Evolutionary conservation across 1,284 basidiomycete genomes (phyloP), one percentile per base, ranked within the genome.

Genomic region (Malassezia slooffiae): DNA sequence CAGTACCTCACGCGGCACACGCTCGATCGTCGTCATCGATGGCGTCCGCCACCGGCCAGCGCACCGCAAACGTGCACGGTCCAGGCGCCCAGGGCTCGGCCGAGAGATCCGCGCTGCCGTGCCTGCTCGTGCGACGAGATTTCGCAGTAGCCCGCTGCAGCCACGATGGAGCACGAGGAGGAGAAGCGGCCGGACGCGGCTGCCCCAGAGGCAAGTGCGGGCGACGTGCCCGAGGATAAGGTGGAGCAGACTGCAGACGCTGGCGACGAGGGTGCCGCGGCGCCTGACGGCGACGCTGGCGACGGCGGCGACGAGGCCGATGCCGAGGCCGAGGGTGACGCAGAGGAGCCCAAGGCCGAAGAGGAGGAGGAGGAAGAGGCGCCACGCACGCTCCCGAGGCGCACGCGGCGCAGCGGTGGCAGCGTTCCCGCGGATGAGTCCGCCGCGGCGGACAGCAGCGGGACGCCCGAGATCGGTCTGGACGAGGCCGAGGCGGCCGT

Each of bases 1-100:
- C 12, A 50, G 49, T 3, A 49, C 46, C 38, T 59, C 57, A 33
- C 44, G 34, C 3, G 57, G 57, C 6, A 59, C 43, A 9, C 11
- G 17, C 15, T 29, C 41, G 5, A 3, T 31, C 10, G 9, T 5
- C 8, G 32, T 15, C 45, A 42, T 47, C 5, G 12, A 16, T 8
- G 9, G 9, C 16, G 8, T 33, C 16, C 9, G 16, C 9, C 13
- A 8, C 17, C 15, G 17, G 12, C 29, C 13, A 5, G 17, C 31
- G 8, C 31, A 33, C 21, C 31, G 31, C 12, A 16, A 16, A 15
- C 3, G 31, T 32, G 31, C 31, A 32, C 31, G 33, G 33, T 21
- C 33, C 33, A 21, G 13, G 33, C 31, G 20, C n/a, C n/a, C n/a
- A n/a, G n/a, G n/a, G n/a, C n/a, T n/a, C n/a, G n/a, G n/a, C n/a